Evolutionary conservation across 306 rosid genomes (phyloP), one percentile per base, ranked within the genome.

Genomic region (Acmispon strigosus): DNA sequence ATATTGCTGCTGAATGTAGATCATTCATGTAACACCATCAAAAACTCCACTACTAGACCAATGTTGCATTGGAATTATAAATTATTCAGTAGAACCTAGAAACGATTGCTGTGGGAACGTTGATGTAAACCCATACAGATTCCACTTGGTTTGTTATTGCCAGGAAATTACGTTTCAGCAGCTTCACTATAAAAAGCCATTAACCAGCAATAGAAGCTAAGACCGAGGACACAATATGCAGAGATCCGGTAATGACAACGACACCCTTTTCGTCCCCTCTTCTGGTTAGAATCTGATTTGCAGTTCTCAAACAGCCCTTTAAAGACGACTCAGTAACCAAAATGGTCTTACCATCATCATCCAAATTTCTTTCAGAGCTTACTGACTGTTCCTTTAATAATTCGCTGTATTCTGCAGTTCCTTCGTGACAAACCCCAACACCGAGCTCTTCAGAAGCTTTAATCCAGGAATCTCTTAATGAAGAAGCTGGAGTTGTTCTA

Each of bases 121-220:
- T n/a, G n/a, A n/a, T n/a, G n/a, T n/a, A n/a, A n/a, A n/a, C n/a
- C 20, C 52, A 43, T 50, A 47, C 61, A 39, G 63, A 61, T 58
- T 58, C 75, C 24, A 63, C 68, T 59, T 53, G 68, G 66, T 63
- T 62, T 62, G 53, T 41, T 76, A 20, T 48, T 83, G 79, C 87
- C 87, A 89, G 83, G 81, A 86, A 90, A 65, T 90, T 88, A 48
- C 91, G 89, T 70, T 92, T 90, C 75, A 89, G 89, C 82, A 53
- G 41, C 52, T 53, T 18, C 52, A 53, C 39, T 7, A 41, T 7
- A 12, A 36, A 44, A 72, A 41, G 22, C 8, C 5, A 61, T 75
- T 56, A 87, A 50, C 63, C 68, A 57, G 32, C 63, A 20, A 78
- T 80, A 72, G 79, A 65, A 36, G 86, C 84, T 47, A 87, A 70